Evolutionary conservation across 108 stramenopile species (phyloP).

Genomic region (Schizochytrium sp.): DNA sequence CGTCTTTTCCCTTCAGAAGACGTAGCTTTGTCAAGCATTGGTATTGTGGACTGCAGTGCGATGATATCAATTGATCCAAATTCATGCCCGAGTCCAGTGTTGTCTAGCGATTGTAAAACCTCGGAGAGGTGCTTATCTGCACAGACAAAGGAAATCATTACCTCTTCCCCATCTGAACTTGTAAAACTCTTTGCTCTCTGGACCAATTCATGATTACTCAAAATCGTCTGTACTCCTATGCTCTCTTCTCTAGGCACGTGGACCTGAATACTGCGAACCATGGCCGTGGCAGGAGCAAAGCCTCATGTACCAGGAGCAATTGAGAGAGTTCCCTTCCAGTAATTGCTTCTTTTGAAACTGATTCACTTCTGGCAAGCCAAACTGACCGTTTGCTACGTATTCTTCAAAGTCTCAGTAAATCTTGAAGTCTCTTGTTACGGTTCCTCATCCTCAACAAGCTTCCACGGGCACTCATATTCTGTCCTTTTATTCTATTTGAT

Average conservation of each 20-base stretch:
- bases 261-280: slow-evolving; percentile 2
- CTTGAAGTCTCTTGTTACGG: too few relatives aligned
- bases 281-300: neutral
- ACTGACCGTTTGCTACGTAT: too few relatives aligned
- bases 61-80: slow-evolving; percentile 31
- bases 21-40: neutral
- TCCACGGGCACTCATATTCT: too few relatives aligned
- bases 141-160: slow-evolving; percentile 46
- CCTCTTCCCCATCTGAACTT: neutral
- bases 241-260: slow-evolving; percentile 3
- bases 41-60: slow-evolving; percentile 24
- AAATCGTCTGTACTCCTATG: neutral
- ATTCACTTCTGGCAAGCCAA: too few relatives aligned
- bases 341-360: too few relatives aligned
- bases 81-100: neutral
- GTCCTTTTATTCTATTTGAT: too few relatives aligned
- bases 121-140: slow-evolving; percentile 25
- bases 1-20: neutral
- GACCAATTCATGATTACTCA: neutral
- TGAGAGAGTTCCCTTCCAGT: too few relatives aligned
- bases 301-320: too few relatives aligned
- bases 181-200: neutral
- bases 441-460: too few relatives aligned
- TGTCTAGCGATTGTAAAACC: neutral
- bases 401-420: too few relatives aligned